phyloP scores from a whole-genome alignment of 257 asterid genomes.

The Jacaranda mimosifolia region DNA sequence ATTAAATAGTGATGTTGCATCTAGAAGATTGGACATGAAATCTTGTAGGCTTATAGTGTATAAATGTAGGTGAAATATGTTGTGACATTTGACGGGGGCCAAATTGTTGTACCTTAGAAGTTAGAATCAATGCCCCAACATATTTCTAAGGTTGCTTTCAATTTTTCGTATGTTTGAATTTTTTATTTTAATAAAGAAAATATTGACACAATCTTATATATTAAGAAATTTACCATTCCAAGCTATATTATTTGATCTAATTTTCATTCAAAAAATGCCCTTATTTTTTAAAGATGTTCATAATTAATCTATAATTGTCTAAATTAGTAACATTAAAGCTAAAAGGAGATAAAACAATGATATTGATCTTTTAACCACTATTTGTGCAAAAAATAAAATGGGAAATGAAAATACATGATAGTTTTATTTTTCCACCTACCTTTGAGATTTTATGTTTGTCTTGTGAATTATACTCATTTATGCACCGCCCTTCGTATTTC shows the following conservation, averaged over 20 bases:
- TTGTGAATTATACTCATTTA: neutral
- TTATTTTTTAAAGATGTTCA: neutral
- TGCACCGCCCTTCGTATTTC: no score
- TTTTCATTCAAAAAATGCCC: neutral
- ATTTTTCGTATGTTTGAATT: no score
- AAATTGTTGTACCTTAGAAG: neutral
- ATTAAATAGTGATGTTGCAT: slow-evolving; percentile 19
- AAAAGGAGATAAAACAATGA: slow-evolving; percentile 6
- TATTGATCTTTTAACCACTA: slow-evolving; percentile 28
- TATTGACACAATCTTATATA: no score
- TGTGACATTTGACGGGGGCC: neutral
- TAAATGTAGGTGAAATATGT: neutral
- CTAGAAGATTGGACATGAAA: neutral
- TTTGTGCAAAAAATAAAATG: neutral
- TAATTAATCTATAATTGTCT: neutral
- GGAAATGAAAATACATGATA: neutral
- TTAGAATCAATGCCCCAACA: neutral
- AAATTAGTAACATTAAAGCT: slow-evolving; percentile 31
- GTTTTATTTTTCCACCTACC: neutral
- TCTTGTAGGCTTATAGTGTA: neutral
- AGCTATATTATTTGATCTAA: no score
- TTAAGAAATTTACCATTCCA: no score
- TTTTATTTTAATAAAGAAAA: no score
- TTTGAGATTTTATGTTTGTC: neutral
- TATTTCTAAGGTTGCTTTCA: no score